These are phyloP conservation scores for Filobasidium wieringae DNA, from an alignment of 768 basidiomycete genomes.

Conservation along the genomic window DNA sequence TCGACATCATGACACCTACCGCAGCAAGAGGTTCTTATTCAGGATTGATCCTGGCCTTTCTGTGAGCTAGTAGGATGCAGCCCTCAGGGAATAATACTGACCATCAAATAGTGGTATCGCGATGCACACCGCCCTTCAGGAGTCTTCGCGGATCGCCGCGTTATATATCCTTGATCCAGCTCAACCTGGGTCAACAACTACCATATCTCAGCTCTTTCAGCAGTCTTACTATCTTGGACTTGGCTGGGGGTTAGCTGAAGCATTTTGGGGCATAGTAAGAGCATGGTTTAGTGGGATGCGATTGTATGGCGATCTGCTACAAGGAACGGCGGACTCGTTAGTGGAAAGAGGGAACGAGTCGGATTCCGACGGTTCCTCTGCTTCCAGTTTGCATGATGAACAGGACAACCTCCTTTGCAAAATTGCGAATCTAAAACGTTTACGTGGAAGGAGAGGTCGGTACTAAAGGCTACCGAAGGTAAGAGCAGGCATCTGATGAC, in stretches of 20 bases:
- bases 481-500: too few relatives aligned
- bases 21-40: slow-evolving; percentile 5
- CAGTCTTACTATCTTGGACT: slow-evolving; percentile 34
- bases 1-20: neutral
- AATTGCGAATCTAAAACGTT: neutral
- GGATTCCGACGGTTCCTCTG: neutral
- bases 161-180: slow-evolving; percentile 25
- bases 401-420: neutral
- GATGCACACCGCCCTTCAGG: slow-evolving; percentile 30
- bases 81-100: neutral
- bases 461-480: neutral
- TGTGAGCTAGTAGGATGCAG: neutral
- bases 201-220: slow-evolving; percentile 11
- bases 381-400: neutral
- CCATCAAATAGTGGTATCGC: neutral
- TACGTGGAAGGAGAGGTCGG: neutral
- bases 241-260: slow-evolving; percentile 36
- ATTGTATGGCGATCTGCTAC: slow-evolving; percentile 32
- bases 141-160: slow-evolving; percentile 27
- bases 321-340: neutral
- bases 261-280: slow-evolving; percentile 31
- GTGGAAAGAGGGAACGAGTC: neutral
- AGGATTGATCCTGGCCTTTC: slow-evolving; percentile 1
- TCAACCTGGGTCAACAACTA: neutral
- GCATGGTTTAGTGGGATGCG: slow-evolving; percentile 32